phyloP scores from a whole-genome alignment of 768 basidiomycete species.

The Lepiota subincarnata region DNA sequence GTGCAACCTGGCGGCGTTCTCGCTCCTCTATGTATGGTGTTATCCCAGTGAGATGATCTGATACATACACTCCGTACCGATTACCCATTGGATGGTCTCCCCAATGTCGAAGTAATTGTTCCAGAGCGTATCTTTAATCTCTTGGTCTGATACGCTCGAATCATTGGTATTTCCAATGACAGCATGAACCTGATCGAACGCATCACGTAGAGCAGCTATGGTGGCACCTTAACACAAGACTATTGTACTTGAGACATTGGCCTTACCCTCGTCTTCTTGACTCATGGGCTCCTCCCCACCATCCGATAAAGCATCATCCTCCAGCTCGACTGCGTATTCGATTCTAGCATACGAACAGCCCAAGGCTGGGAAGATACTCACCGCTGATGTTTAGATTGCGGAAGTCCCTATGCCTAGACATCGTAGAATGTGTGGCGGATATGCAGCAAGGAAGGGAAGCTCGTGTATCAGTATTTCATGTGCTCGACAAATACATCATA shows the following conservation, averaged over 20 bases:
- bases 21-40: conserved; percentile 54
- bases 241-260: conserved; percentile 6
- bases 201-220: conserved; percentile 64
- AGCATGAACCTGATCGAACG: conserved; percentile 61
- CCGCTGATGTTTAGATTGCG: conserved; percentile 81
- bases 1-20: conserved; percentile 54
- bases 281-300: conserved; percentile 78
- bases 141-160: conserved; percentile 67
- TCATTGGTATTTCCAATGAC: conserved; percentile 62
- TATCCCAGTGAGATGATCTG: background rate
- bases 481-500: conserved; percentile 13
- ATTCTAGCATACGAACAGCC: conserved; percentile 7
- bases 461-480: conserved; percentile 5
- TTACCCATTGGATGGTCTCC: conserved; percentile 66
- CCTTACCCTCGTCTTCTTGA: conserved; percentile 74
- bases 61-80: conserved; percentile 48
- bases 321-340: conserved; percentile 66
- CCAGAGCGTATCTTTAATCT: conserved; percentile 81
- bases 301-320: conserved; percentile 76
- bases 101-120: conserved; percentile 84
- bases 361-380: conserved; percentile 21
- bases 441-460: conserved; percentile 8
- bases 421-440: conserved; percentile 25
- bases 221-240: conserved; percentile 16
- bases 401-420: conserved; percentile 92